A percentile compares a stretch with the other conserved stretches of the same genome.
Evolutionary conservation across 2,329 filamentous ascomycete genomes (phyloP).

Genomic region (Xylaria digitata): DNA sequence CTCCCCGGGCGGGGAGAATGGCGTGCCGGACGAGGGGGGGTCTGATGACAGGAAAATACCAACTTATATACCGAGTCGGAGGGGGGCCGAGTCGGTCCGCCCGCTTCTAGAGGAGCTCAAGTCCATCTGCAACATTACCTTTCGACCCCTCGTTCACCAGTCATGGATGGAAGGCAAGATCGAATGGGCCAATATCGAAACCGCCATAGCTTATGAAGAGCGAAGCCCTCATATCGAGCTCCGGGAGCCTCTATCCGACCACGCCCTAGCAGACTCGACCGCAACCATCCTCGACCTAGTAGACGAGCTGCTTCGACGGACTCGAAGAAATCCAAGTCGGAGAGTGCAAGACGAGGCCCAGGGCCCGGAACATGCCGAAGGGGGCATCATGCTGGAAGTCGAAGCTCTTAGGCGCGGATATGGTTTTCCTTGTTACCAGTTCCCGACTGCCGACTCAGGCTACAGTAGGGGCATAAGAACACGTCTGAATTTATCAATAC

Average conservation of each 20-base stretch:
- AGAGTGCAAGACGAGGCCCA: slow-evolving; percentile 24
- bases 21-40: background rate
- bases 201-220: slow-evolving; percentile 45
- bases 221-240: slow-evolving; percentile 31
- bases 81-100: slow-evolving; percentile 9
- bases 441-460: slow-evolving; percentile 34
- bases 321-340: background rate
- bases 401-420: slow-evolving; percentile 30
- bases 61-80: slow-evolving; percentile 5
- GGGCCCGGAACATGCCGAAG: background rate
- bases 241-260: slow-evolving; percentile 40
- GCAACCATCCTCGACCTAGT: slow-evolving; percentile 40
- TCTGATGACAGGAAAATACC: background rate
- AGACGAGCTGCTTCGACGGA: slow-evolving; percentile 36
- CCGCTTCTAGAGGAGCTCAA: slow-evolving; percentile 43
- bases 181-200: slow-evolving; percentile 47
- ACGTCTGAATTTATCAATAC: slow-evolving; percentile 45
- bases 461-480: slow-evolving; percentile 35
- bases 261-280: slow-evolving; percentile 37
- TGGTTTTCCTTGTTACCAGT: slow-evolving; percentile 45
- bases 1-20: background rate
- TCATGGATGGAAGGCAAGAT: slow-evolving; percentile 43
- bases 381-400: slow-evolving; percentile 38
- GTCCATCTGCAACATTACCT: slow-evolving; percentile 38
- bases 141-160: slow-evolving; percentile 31